Percentiles rank a stretch among this genome's conserved stretches.
Conservation (phyloP, 2,329 filamentous ascomycete species). For the Penicillium sp. region DNA sequence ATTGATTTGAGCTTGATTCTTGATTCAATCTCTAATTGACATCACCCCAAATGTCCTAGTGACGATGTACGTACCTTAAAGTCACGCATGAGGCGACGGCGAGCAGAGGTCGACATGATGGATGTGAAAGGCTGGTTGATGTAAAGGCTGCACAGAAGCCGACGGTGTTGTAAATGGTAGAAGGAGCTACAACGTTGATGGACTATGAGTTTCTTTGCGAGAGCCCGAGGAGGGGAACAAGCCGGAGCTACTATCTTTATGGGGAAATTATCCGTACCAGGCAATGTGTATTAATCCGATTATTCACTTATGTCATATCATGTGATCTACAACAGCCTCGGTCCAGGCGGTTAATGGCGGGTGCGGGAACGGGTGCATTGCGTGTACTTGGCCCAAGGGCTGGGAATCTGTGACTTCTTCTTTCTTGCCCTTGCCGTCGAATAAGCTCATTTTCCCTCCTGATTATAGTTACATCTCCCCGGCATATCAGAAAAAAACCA, state of each 20-base stretch:
- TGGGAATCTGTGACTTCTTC: constrained; percentile 2
- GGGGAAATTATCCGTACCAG: constrained; percentile 14
- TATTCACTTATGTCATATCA: constrained; percentile 16
- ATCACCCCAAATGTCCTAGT: neutral
- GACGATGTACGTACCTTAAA: constrained; percentile 74
- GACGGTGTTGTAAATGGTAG: neutral
- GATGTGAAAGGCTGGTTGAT: neutral
- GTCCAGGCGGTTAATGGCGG: constrained; percentile 28
- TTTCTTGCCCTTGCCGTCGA: neutral
- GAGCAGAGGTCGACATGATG: constrained; percentile 84
- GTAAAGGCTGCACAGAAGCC: neutral
- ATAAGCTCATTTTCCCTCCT: neutral
- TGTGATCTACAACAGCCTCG: constrained; percentile 27
- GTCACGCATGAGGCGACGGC: constrained; percentile 96
- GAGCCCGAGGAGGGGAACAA: constrained; percentile 15
- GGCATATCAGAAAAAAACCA: neutral
- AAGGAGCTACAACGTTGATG: neutral
- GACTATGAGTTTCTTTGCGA: neutral
- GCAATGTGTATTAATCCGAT: neutral
- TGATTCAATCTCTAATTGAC: neutral
- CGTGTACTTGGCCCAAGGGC: constrained; percentile 1
- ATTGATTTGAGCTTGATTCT: neutral
- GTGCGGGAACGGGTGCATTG: constrained; percentile 21
- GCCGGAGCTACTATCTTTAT: constrained; percentile 16
- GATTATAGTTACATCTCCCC: neutral